These are phyloP conservation scores for Lodderomyces orthopsilosis DNA, from an alignment of 1,139 yeast species.

Conservation along the genomic window DNA sequence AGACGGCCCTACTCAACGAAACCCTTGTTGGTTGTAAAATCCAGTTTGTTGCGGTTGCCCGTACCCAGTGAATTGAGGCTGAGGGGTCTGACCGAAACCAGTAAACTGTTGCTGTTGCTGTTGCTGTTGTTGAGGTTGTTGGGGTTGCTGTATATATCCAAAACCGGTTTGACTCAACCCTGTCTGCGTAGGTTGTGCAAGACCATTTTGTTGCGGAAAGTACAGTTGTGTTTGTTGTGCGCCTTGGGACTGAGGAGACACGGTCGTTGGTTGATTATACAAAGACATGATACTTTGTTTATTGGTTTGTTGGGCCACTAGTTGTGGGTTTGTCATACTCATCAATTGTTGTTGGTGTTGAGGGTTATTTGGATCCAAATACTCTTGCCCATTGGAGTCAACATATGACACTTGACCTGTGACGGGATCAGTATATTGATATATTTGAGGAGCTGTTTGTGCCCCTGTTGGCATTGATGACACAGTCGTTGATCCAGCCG, in stretches of 20 bases:
- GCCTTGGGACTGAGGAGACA: slow-evolving; percentile 12
- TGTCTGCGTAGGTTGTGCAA: slow-evolving; percentile 18
- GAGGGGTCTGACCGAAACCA: slow-evolving; percentile 14
- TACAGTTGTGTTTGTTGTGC: slow-evolving; percentile 17
- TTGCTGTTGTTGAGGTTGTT: slow-evolving; percentile 17
- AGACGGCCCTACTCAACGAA: slow-evolving; percentile 10
- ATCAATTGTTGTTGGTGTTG: slow-evolving; percentile 50
- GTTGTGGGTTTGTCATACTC: slow-evolving; percentile 44
- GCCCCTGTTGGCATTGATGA: slow-evolving; percentile 3
- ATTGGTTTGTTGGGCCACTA: slow-evolving; percentile 43
- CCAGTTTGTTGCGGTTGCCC: slow-evolving; percentile 15
- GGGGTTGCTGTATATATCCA: slow-evolving; percentile 19
- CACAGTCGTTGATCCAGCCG: slow-evolving; percentile 5
- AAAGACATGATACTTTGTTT: slow-evolving; percentile 42
- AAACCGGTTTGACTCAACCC: slow-evolving; percentile 21
- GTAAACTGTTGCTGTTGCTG: slow-evolving; percentile 13
- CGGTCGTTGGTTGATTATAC: slow-evolving; percentile 34
- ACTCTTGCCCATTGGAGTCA: slow-evolving; percentile 59
- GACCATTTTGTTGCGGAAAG: slow-evolving; percentile 20
- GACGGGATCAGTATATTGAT: slow-evolving; percentile 61
- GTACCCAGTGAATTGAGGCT: slow-evolving; percentile 16
- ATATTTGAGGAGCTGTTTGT: slow-evolving; percentile 37
- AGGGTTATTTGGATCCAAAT: slow-evolving; percentile 53
- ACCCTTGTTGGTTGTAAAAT: slow-evolving; percentile 15
- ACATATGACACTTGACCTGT: slow-evolving; percentile 61